These are phyloP conservation scores for Geotrichum histeridarum DNA, from an alignment of 1,139 yeast genomes.

Conservation along the genomic window DNA sequence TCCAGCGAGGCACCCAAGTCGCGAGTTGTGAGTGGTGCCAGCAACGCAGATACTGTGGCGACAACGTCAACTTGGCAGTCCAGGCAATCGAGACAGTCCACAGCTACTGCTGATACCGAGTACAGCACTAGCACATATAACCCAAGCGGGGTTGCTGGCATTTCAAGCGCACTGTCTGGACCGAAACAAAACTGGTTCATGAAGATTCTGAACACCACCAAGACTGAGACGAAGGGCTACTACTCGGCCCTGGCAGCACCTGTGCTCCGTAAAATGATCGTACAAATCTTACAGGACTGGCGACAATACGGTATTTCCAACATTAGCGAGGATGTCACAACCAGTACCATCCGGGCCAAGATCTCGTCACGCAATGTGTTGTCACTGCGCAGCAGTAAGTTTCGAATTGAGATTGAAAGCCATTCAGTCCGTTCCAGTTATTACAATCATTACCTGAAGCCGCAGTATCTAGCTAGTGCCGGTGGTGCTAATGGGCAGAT, in stretches of 20 bases:
- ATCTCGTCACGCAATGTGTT: slow-evolving; percentile 36
- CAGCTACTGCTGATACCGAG: not conserved
- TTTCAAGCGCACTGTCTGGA: not conserved
- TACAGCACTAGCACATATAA: not conserved
- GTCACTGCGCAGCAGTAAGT: slow-evolving; percentile 33
- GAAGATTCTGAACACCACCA: slow-evolving; percentile 31
- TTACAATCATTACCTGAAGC: slow-evolving; percentile 1
- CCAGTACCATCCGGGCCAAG: slow-evolving; percentile 32
- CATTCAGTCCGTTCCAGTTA: not conserved
- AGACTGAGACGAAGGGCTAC: slow-evolving; percentile 22
- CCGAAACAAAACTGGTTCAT: slow-evolving; percentile 39
- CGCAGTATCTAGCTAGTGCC: slow-evolving; percentile 4
- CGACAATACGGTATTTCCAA: slow-evolving; percentile 36
- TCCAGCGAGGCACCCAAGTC: slow-evolving; percentile 1
- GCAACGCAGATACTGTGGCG: slow-evolving; percentile 1
- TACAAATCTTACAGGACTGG: slow-evolving; percentile 37
- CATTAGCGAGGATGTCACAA: slow-evolving; percentile 27
- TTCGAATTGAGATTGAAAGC: slow-evolving; percentile 29
- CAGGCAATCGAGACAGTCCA: not conserved
- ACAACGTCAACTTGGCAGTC: not conserved
- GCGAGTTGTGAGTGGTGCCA: not conserved
- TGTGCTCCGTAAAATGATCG: slow-evolving; percentile 31
- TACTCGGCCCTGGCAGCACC: slow-evolving; percentile 29
- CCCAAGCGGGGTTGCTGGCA: no score
- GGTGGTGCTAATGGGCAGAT: not conserved